A percentile compares a stretch with the other conserved stretches of the same genome.
These are phyloP conservation scores for Leishmania major DNA, from an alignment of 208 protist species.

Conservation along the genomic window DNA sequence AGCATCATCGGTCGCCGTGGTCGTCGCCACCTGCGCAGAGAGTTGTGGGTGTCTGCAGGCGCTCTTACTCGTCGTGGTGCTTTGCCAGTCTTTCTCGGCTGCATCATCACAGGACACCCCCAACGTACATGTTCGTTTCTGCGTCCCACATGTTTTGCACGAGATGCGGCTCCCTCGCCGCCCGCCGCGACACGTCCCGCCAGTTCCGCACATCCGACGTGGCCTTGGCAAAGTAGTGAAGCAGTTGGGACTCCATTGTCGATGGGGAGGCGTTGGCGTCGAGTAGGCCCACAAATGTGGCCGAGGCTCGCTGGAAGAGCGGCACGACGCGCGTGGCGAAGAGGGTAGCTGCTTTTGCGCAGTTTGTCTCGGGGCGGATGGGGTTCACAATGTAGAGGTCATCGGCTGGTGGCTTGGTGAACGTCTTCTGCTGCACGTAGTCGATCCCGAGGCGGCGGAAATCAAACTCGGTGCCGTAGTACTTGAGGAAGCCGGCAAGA, in stretches of 20 bases:
- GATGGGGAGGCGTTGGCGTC: conserved; percentile 21
- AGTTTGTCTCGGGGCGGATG: conserved; percentile 59
- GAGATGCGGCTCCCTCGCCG: conserved; percentile 1
- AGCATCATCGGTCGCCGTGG: background rate
- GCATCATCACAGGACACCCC: conserved; percentile 32
- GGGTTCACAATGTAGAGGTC: conserved; percentile 82
- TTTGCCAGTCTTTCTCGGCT: background rate
- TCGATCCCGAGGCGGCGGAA: conserved; percentile 60
- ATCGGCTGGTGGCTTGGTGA: conserved; percentile 44
- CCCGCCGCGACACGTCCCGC: conserved; percentile 11
- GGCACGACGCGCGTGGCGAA: conserved; percentile 55
- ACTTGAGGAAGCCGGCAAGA: conserved; percentile 76
- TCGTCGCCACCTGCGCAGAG: background rate
- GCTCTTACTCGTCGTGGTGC: background rate
- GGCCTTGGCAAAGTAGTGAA: conserved; percentile 20
- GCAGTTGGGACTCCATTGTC: conserved; percentile 26
- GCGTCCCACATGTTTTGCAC: conserved; percentile 64
- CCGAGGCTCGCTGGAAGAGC: conserved; percentile 49
- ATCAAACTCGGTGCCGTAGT: conserved; percentile 75
- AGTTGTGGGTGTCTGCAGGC: background rate
- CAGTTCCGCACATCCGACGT: conserved; percentile 15
- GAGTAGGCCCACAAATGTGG: conserved; percentile 36
- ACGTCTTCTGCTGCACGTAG: conserved; percentile 50
- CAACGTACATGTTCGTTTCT: conserved; percentile 60
- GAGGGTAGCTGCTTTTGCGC: conserved; percentile 59